Evolutionary conservation across 495 filamentous ascomycete species (phyloP), one percentile per base, ranked within the genome.

Genomic region (Glonium stellatum): DNA sequence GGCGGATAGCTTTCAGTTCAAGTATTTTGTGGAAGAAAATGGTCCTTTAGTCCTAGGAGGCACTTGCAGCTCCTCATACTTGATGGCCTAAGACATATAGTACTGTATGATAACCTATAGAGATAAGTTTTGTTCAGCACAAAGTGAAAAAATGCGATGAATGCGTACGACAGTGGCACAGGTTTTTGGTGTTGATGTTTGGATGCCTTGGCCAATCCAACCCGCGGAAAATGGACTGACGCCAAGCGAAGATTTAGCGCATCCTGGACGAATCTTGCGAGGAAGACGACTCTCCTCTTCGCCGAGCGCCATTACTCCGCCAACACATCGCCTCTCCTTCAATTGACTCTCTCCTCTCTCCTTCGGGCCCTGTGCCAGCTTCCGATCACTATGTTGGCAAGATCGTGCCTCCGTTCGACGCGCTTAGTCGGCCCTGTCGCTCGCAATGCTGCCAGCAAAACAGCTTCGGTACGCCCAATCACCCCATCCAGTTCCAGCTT

Each of bases 361-460:
- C 62, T 42, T 57, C 53, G 35, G 65, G 36, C 56, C 39, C 51
- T 58, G 62, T 58, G 61, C 62, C 65, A 65, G 59, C 64, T 63
- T 57, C 52, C 56, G 19, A 54, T 67, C 76, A 84, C 70, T 71
- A 96, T 96, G 91, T 80, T 95, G 83, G 87, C 87, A 77, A 85
- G 89, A 78, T 87, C 89, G 73, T 82, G 80, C 72, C 77, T 91
- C 79, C 89, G 89, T 76, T 80, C 85, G 72, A 80, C 84, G 81
- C 89, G 89, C 81, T 78, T 84, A 67, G 77, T 87, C 77, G 87
- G 84, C 77, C 78, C 84, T 73, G 85, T 55, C 48, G 64, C 79
- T 64, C 80, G 79, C 77, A 85, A 81, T 77, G 77, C 76, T 72
- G 76, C 81, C 70, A 76, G 78, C 69, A 77, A 76, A 59, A 76